Evolutionary conservation across 2,329 filamentous ascomycete genomes (phyloP), one percentile per base, ranked within the genome.

Genomic region (Tricladium varicosporioides): DNA sequence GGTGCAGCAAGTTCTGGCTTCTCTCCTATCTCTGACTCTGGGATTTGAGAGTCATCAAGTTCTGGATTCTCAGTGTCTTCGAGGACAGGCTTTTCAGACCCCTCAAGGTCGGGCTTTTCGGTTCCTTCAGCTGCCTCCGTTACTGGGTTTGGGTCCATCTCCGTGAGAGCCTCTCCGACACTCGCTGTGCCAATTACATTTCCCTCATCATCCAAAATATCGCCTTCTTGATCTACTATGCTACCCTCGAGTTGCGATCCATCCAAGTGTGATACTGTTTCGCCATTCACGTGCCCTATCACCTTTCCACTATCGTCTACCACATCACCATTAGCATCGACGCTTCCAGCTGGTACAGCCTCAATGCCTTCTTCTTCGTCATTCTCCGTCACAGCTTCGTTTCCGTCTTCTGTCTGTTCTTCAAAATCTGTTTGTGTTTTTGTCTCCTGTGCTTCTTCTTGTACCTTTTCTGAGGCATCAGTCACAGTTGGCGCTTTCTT

Each of bases 271-370:
- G 22, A 27, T 27, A 27, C 22, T 7, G 42, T 44, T n/a, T 87
- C 87, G 68, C 89, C 86, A 16, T 88, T 72, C 0, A 90, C 79
- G 54, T 76, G 75, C 54, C 80, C 80, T 52, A 82, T 71, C 50
- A 81, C 75, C 48, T 80, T 78, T 53, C 80, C 80, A 3, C 79
- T 73, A 2, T 80, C 74, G 58, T 82, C 78, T n/a, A 81, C 67
- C 58, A 83, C 80, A 63, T 81, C 78, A 51, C 80, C 80, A 22
- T 80, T 72, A 59, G 78, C 75, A 63, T 82, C 81, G 60, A 68
- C 61, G 44, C 48, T 63, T 16, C 65, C 65, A 5, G 61, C 63
- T 42, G 59, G 59, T 18, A 62, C 19, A 10, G 59, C 59, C 40
- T 61, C 60, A 15, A 44, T 47, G 9, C 18, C n/a, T 44, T 18